Percentiles rank a stretch among this genome's conserved stretches.
These are phyloP conservation scores for Cladosporium sp. DNA, from an alignment of 2,329 filamentous ascomycete genomes.

Conservation along the genomic window DNA sequence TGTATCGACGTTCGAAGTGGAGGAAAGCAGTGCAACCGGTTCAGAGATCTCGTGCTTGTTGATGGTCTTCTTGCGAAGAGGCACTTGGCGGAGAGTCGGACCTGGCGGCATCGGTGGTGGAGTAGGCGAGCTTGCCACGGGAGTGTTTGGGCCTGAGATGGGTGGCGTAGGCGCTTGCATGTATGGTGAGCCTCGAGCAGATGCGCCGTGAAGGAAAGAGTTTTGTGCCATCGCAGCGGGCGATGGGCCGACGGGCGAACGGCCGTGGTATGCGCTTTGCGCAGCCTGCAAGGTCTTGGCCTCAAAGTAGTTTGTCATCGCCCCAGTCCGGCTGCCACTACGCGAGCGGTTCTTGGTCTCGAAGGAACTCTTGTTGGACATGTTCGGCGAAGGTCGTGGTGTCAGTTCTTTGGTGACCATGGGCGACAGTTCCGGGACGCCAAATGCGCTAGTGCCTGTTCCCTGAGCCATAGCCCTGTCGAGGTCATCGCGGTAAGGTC, in stretches of 20 bases:
- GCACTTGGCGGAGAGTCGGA: conserved; percentile 39
- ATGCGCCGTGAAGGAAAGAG: conserved; percentile 18
- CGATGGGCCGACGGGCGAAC: conserved; percentile 14
- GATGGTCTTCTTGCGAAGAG: conserved; percentile 53
- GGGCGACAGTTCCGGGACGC: conserved; percentile 31
- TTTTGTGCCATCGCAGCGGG: conserved; percentile 20
- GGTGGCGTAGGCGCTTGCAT: conserved; percentile 53
- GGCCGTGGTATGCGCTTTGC: not conserved
- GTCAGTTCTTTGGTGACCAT: conserved; percentile 33
- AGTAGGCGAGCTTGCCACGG: conserved; percentile 22
- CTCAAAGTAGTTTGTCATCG: conserved; percentile 26
- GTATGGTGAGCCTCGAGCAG: conserved; percentile 36
- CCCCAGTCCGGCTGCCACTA: conserved; percentile 19
- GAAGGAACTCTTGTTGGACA: conserved; percentile 23
- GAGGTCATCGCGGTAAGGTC: conserved; percentile 49
- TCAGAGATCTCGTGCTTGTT: conserved; percentile 61
- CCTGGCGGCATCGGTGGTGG: conserved; percentile 29
- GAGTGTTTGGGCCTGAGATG: conserved; percentile 43
- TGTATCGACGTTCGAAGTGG: conserved; percentile 56
- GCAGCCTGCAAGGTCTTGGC: conserved; percentile 15
- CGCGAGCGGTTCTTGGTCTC: conserved; percentile 14
- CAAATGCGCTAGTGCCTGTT: conserved; percentile 31
- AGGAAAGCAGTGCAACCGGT: conserved; percentile 47
- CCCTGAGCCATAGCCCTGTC: conserved; percentile 48
- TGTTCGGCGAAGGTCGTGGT: conserved; percentile 25